These are phyloP conservation scores for Tylopilus sp. DNA, from an alignment of 1,284 basidiomycete genomes.

Conservation along the genomic window DNA sequence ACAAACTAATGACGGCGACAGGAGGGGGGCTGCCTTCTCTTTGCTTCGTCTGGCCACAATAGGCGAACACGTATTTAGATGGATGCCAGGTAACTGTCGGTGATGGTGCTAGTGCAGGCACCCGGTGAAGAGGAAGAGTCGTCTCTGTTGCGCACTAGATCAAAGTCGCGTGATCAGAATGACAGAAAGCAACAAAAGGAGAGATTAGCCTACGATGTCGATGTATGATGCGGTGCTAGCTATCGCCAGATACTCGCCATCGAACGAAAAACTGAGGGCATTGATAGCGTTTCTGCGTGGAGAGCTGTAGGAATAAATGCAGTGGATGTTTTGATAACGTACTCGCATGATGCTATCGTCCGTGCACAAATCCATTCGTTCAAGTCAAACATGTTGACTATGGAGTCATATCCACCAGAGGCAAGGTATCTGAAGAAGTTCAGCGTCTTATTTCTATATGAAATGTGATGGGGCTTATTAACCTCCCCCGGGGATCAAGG, in stretches of 20 bases:
- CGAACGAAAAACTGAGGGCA: slow-evolving; percentile 82
- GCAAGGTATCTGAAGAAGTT: slow-evolving; percentile 69
- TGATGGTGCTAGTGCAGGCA: slow-evolving; percentile 71
- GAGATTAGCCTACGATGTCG: slow-evolving; percentile 67
- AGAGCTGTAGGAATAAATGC: slow-evolving; percentile 3
- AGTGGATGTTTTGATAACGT: slow-evolving; percentile 41
- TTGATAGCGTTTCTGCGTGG: slow-evolving; percentile 71
- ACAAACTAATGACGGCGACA: slow-evolving; percentile 74
- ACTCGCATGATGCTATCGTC: slow-evolving; percentile 85
- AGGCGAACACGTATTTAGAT: slow-evolving; percentile 79
- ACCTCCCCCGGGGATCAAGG: slow-evolving; percentile 80
- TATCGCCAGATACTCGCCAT: slow-evolving; percentile 84
- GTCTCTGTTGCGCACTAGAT: slow-evolving; percentile 80
- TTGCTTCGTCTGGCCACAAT: slow-evolving; percentile 77
- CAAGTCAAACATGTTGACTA: slow-evolving; percentile 82
- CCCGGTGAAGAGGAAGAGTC: slow-evolving; percentile 72
- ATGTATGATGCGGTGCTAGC: slow-evolving; percentile 78
- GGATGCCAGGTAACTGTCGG: slow-evolving; percentile 84
- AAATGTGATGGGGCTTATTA: slow-evolving; percentile 13
- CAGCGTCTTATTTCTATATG: not conserved
- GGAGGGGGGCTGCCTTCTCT: slow-evolving; percentile 71
- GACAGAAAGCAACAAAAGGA: not conserved
- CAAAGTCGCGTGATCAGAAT: slow-evolving; percentile 1
- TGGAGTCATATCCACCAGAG: slow-evolving; percentile 82
- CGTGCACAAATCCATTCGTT: slow-evolving; percentile 82